A percentile compares a stretch with the other conserved stretches of the same genome.
Evolutionary conservation across 1,284 basidiomycete genomes (phyloP).

Genomic region (Fistulinella cinereoalba): DNA sequence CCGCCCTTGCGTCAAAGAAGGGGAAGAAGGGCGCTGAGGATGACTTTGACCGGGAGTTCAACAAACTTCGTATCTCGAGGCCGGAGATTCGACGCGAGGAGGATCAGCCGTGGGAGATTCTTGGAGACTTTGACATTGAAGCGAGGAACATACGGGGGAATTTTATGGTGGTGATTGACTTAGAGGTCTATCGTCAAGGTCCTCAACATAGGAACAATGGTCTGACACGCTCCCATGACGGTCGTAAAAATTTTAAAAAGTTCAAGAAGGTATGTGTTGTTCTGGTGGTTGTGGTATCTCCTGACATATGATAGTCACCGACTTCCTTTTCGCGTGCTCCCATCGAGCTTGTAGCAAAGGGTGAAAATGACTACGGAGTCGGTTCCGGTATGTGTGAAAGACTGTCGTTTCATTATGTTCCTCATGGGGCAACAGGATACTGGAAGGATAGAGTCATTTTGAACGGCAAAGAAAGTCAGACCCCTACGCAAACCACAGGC

Average conservation of each 20-base stretch:
- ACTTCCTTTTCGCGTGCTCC: conserved; percentile 33
- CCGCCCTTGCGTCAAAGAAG: conserved; percentile 71
- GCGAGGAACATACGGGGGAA: conserved; percentile 69
- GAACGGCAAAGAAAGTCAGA: conserved; percentile 13
- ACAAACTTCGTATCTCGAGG: conserved; percentile 74
- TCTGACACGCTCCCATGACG: conserved; percentile 46
- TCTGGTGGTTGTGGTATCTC: background rate
- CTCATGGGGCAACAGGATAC: conserved; percentile 40
- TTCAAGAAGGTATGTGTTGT: conserved; percentile 67
- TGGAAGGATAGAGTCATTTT: conserved; percentile 43
- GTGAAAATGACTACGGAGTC: conserved; percentile 56
- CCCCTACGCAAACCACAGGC: conserved; percentile 13
- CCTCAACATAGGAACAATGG: conserved; percentile 13
- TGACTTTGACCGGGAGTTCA: conserved; percentile 81
- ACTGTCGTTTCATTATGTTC: background rate
- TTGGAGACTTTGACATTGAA: conserved; percentile 70
- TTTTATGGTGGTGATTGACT: conserved; percentile 81
- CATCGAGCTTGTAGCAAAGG: conserved; percentile 52
- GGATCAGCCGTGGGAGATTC: conserved; percentile 58
- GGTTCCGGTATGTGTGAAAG: conserved; percentile 43
- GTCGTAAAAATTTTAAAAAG: conserved; percentile 79
- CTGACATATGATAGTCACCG: conserved; percentile 29
- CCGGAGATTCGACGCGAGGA: conserved; percentile 48
- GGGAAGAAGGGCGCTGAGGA: conserved; percentile 70
- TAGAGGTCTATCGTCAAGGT: conserved; percentile 47